A percentile compares a stretch with the other conserved stretches of the same genome.
Evolutionary conservation across 768 basidiomycete genomes (phyloP).

Genomic region (Xanthoconium stramineum): DNA sequence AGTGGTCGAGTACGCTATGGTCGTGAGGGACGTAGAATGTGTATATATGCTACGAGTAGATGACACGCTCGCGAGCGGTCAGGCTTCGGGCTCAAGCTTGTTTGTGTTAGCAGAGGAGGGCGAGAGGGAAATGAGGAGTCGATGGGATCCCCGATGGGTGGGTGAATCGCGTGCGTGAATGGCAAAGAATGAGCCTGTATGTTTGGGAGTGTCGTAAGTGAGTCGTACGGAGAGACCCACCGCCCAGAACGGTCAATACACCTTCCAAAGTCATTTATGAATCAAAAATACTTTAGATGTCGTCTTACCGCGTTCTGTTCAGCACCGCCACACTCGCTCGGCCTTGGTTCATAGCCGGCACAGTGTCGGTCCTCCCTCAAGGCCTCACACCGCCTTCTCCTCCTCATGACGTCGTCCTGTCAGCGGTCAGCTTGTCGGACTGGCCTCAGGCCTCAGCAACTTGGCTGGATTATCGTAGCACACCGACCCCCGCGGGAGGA

Average conservation of each 20-base stretch:
- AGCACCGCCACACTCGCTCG: conserved; percentile 1
- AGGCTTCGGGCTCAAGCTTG: background rate
- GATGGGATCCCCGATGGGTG: conserved; percentile 15
- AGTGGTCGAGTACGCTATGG: background rate
- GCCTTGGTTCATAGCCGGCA: background rate
- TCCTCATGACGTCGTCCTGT: too few species aligned
- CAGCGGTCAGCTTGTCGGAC: too few species aligned
- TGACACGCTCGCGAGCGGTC: background rate
- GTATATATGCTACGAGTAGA: conserved; percentile 3
- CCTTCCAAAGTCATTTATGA: conserved; percentile 2
- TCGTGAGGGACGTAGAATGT: background rate
- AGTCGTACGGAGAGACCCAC: background rate
- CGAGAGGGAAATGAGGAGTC: conserved; percentile 1
- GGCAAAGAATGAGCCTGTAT: background rate
- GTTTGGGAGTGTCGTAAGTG: background rate
- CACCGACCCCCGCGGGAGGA: too few species aligned
- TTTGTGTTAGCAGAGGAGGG: too few species aligned
- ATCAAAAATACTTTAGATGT: background rate
- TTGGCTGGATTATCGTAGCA: too few species aligned
- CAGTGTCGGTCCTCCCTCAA: background rate
- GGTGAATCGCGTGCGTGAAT: conserved; percentile 12
- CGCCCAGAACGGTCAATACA: background rate
- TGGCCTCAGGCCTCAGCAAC: too few species aligned
- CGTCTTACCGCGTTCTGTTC: background rate
- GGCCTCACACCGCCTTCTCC: background rate